Evolutionary conservation across 176 grass and related monocot genomes (phyloP).

Genomic region (Alopecurus myosuroides): DNA sequence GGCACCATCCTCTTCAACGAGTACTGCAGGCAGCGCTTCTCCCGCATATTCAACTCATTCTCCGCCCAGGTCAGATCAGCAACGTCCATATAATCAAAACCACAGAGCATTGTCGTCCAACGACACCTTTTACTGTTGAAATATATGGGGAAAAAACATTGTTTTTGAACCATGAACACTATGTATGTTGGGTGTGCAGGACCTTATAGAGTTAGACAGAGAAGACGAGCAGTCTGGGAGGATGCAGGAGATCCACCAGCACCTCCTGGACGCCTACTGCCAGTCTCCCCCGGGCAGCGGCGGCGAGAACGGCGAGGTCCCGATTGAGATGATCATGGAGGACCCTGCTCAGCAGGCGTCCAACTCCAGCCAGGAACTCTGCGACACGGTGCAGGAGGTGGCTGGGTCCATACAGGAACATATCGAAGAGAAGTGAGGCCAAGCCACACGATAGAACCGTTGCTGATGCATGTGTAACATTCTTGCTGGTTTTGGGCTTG

Average conservation of each 20-base stretch:
- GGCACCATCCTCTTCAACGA: constrained; percentile 80
- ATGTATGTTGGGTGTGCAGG: constrained; percentile 27
- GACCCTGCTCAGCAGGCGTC: constrained; percentile 37
- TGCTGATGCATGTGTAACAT: not conserved
- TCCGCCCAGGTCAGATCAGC: constrained; percentile 63
- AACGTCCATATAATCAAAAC: not conserved
- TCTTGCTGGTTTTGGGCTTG: not conserved
- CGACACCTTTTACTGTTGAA: not conserved
- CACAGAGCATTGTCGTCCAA: not conserved
- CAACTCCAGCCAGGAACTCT: constrained; percentile 39
- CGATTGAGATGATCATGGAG: constrained; percentile 22
- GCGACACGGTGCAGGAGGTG: constrained; percentile 40
- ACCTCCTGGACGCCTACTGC: constrained; percentile 67
- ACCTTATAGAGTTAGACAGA: constrained; percentile 89
- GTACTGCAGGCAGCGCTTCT: constrained; percentile 68
- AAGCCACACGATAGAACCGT: not conserved
- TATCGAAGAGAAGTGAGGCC: not conserved
- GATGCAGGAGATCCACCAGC: constrained; percentile 79
- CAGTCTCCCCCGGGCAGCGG: constrained; percentile 22
- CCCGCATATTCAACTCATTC: constrained; percentile 60
- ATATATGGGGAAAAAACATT: not conserved
- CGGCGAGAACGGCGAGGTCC: not conserved
- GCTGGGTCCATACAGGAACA: constrained; percentile 23
- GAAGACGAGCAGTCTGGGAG: constrained; percentile 71
- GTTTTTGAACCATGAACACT: not conserved